These are phyloP conservation scores for Alternaria brassicae DNA, from an alignment of 2,329 filamentous ascomycete genomes.

Conservation along the genomic window DNA sequence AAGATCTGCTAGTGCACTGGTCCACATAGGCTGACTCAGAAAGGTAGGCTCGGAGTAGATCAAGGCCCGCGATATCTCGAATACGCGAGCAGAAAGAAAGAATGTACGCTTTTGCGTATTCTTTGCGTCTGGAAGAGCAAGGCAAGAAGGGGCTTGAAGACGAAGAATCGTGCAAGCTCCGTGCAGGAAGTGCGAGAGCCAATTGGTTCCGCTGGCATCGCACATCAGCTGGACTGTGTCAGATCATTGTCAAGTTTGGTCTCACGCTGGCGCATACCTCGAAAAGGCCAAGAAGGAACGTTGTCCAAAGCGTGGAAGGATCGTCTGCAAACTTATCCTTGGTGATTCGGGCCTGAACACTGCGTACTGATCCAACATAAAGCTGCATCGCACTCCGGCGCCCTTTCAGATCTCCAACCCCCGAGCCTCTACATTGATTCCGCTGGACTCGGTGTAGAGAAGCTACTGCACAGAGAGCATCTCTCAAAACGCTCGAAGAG, in stretches of 20 bases:
- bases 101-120: conserved; percentile 26
- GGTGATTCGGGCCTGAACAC: conserved; percentile 21
- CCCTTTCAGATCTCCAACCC: not conserved
- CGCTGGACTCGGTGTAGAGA: conserved; percentile 17
- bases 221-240: conserved; percentile 32
- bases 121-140: conserved; percentile 5
- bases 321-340: conserved; percentile 18
- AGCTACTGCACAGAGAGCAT: conserved; percentile 31
- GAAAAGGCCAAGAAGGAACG: conserved; percentile 35
- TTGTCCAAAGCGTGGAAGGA: conserved; percentile 34
- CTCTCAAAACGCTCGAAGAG: conserved; percentile 23
- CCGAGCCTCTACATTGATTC: not conserved
- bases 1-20: conserved; percentile 21
- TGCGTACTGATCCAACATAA: conserved; percentile 27
- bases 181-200: conserved; percentile 39
- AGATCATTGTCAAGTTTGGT: not conserved
- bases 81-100: conserved; percentile 37
- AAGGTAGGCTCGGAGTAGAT: conserved; percentile 36
- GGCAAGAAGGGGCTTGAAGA: conserved; percentile 23
- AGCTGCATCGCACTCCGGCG: conserved; percentile 18
- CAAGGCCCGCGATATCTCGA: conserved; percentile 37
- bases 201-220: conserved; percentile 34
- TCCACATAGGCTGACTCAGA: conserved; percentile 29
- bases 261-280: conserved; percentile 21
- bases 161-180: conserved; percentile 37